These are phyloP conservation scores for Didymella lethalis DNA, from an alignment of 2,329 filamentous ascomycete genomes.

Conservation along the genomic window DNA sequence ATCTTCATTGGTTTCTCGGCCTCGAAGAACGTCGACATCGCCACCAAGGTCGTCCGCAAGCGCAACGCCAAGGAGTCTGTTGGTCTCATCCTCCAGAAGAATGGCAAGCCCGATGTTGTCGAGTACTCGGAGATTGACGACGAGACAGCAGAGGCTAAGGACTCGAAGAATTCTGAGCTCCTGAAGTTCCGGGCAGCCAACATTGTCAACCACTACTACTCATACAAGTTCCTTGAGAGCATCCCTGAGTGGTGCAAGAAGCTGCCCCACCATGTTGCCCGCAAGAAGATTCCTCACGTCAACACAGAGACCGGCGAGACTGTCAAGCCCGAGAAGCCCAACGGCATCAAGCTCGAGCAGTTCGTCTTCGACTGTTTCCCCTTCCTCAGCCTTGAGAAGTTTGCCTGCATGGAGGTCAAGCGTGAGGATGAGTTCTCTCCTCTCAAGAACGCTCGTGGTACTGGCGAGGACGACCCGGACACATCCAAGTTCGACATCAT, in stretches of 20 bases:
- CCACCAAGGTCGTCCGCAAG: slow-evolving; percentile 99
- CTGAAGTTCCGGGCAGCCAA: slow-evolving; percentile 98
- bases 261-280: slow-evolving; percentile 92
- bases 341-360: slow-evolving; percentile 98
- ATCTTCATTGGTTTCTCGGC: slow-evolving; percentile 94
- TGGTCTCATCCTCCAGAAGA: slow-evolving; percentile 91
- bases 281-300: slow-evolving; percentile 95
- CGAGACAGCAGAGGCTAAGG: slow-evolving; percentile 86
- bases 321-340: slow-evolving; percentile 91
- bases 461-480: slow-evolving; percentile 90
- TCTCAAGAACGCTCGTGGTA: slow-evolving; percentile 85
- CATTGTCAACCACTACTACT: slow-evolving; percentile 99
- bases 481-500: slow-evolving; percentile 92
- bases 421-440: slow-evolving; percentile 98
- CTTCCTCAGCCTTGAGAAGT: slow-evolving; percentile 82
- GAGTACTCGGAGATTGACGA: slow-evolving; percentile 98
- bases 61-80: slow-evolving; percentile 95
- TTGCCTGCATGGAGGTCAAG: slow-evolving; percentile 94
- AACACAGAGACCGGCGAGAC: slow-evolving; percentile 78
- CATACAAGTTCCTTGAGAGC: slow-evolving; percentile 86
- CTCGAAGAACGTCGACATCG: slow-evolving; percentile 87
- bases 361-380: slow-evolving; percentile 99
- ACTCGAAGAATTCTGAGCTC: slow-evolving; percentile 78
- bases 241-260: slow-evolving; percentile 86
- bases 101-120: slow-evolving; percentile 94